Evolutionary conservation across 1,284 basidiomycete species (phyloP).

Genomic region (Cyathus pygmaeus): DNA sequence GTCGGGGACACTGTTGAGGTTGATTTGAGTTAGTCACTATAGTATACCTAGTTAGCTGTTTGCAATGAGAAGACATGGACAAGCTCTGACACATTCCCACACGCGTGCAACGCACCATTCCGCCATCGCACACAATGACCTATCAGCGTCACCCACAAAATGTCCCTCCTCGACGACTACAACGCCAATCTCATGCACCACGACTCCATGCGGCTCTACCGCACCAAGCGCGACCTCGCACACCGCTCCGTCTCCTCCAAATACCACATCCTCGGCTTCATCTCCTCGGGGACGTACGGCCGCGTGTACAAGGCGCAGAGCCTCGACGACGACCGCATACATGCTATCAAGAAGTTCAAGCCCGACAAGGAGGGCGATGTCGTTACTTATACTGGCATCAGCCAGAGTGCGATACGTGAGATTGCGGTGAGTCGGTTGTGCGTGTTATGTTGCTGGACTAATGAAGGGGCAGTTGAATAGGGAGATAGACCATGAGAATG

Average conservation of each 20-base stretch:
- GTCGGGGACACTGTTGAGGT: slow-evolving; percentile 78
- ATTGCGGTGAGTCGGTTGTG: slow-evolving; percentile 79
- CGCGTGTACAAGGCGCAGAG: slow-evolving; percentile 96
- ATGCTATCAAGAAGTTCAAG: slow-evolving; percentile 99
- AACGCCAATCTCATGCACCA: slow-evolving; percentile 53
- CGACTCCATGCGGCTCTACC: slow-evolving; percentile 88
- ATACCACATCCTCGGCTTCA: slow-evolving; percentile 95
- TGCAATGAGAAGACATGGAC: no score
- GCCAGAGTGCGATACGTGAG: slow-evolving; percentile 95
- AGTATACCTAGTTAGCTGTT: no score
- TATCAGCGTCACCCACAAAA: no score
- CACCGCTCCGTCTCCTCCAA: slow-evolving; percentile 78
- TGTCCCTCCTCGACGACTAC: neutral
- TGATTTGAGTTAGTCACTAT: neutral
- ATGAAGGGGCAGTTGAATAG: slow-evolving; percentile 81
- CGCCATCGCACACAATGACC: no score
- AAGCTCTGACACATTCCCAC: no score
- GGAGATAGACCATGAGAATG: slow-evolving; percentile 93
- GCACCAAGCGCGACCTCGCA: slow-evolving; percentile 77
- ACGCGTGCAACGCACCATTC: no score
- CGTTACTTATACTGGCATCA: slow-evolving; percentile 94
- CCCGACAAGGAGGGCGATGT: slow-evolving; percentile 98
- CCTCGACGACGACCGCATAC: slow-evolving; percentile 74
- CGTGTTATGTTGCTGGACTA: neutral
- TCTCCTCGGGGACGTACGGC: slow-evolving; percentile 98